These are phyloP conservation scores for Botrytis elliptica DNA, from an alignment of 2,329 filamentous ascomycete genomes.

Conservation along the genomic window DNA sequence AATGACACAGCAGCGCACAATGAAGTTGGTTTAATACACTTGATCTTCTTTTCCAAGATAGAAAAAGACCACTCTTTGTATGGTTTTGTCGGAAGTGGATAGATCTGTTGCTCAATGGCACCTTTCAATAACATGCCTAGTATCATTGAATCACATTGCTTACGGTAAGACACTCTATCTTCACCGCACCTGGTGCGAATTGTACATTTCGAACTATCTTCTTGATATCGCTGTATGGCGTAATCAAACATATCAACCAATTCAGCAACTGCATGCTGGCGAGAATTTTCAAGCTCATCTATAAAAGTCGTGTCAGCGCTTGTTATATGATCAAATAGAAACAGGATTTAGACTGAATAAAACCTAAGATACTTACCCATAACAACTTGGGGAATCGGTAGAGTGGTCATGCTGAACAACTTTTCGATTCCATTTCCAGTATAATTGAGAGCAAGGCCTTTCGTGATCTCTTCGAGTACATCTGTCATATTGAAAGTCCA, in stretches of 20 bases:
- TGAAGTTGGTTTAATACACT: neutral
- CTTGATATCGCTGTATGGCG: neutral
- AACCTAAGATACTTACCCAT: neutral
- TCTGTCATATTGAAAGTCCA: neutral
- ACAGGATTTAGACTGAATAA: fast-evolving
- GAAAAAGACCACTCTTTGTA: neutral
- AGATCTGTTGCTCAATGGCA: neutral
- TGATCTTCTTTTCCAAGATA: neutral
- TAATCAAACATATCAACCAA: neutral
- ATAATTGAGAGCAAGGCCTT: neutral
- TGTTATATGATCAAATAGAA: neutral
- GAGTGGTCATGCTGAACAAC: too few species aligned
- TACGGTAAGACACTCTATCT: neutral
- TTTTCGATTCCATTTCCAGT: neutral
- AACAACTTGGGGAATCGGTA: neutral
- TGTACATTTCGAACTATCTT: neutral
- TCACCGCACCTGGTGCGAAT: neutral
- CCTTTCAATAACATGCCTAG: neutral
- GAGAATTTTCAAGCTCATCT: neutral
- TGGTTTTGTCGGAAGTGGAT: neutral
- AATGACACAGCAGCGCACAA: neutral
- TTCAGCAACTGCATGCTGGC: neutral
- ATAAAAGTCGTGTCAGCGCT: neutral
- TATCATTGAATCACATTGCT: neutral
- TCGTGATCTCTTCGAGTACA: neutral